Evolutionary conservation across 768 basidiomycete genomes (phyloP), one percentile per base, ranked within the genome.

Genomic region (Boletus bicolor): DNA sequence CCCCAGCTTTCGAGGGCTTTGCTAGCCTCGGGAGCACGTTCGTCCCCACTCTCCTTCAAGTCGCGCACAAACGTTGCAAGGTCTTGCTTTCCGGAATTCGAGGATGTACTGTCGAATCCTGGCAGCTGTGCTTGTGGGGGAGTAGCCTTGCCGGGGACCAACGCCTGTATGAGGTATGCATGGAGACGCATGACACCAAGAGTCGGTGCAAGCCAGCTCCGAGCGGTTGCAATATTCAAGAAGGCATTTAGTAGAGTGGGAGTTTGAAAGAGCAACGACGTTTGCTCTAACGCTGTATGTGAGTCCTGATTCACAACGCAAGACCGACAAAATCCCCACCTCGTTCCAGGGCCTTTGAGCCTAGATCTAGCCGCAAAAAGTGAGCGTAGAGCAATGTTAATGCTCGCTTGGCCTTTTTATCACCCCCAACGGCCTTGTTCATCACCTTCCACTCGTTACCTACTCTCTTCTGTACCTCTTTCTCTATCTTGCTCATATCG

Each of bases 141-240:
- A 12, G 68, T 68, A 19, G 55, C 49, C 38, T 78, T 74, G 45
- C 81, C 80, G 2, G 88, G 88, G 4, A 83, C 73, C 19, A 94
- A 74, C 0, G 92, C 97, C 73, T 99, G 97, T 0, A 84, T 80
- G 35, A 99, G 77, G 70, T 85, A 84, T 5, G 90, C 83, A 61
- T 95, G 88, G 28, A 99, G 74, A 38, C 86, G 87, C 83, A 97
- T 89, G 63, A 86, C 77, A 32, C 82, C 76, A 37, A 95, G 75
- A 0, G 91, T 86, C 1, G 93, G 87, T 5, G 80, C 66, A 9
- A 98, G 83, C 95, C 95, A 99, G 66, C 85, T 93, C 60, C 93
- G 91, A 0, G 94, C 81, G 19, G 90, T 80, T 0, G 89, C 80
- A 58, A 97, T 90, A 62, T 83, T 88, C 51, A 95, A 80, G 26